Conservation (phyloP, 495 filamentous ascomycete species). For the Penicillium verhagenii region DNA sequence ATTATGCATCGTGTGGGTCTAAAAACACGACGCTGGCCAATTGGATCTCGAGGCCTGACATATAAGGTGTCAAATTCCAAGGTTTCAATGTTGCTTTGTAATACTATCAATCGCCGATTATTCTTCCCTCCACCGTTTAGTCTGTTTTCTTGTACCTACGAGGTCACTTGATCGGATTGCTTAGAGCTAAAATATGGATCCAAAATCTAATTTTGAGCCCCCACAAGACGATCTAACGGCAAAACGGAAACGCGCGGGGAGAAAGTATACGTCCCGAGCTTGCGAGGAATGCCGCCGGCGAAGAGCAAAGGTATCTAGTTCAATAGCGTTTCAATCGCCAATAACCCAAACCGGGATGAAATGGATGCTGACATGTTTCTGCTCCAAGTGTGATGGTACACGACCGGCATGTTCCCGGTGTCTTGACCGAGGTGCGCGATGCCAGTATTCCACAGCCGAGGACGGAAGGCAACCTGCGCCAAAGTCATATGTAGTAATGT, state of each 20-base stretch:
- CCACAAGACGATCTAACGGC: background rate
- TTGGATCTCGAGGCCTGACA: background rate
- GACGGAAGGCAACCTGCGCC: conserved; percentile 30
- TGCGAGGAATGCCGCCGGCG: conserved; percentile 32
- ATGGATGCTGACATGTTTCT: too few relatives aligned
- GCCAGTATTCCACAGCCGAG: conserved; percentile 26
- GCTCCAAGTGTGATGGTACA: conserved; percentile 22
- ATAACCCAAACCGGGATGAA: too few relatives aligned
- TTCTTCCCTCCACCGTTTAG: background rate
- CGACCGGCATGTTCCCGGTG: conserved; percentile 30
- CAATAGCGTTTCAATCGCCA: too few relatives aligned
- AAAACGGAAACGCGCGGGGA: conserved; percentile 18
- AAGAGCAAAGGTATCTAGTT: conserved; percentile 33
- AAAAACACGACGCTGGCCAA: too few relatives aligned
- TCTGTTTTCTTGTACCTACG: background rate
- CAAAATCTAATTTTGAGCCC: background rate
- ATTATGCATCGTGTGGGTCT: too few relatives aligned
- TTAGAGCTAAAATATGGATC: background rate
- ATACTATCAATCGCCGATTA: conserved; percentile 5
- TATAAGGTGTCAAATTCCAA: conserved; percentile 9
- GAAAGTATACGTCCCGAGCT: conserved; percentile 30
- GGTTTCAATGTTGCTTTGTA: conserved; percentile 19
- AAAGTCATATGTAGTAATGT: conserved; percentile 30
- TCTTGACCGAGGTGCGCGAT: conserved; percentile 23
- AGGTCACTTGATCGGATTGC: background rate